Base-by-base conservation (phyloP, 192 early-diverging fungal genomes). In the Podila minutissima region DNA sequence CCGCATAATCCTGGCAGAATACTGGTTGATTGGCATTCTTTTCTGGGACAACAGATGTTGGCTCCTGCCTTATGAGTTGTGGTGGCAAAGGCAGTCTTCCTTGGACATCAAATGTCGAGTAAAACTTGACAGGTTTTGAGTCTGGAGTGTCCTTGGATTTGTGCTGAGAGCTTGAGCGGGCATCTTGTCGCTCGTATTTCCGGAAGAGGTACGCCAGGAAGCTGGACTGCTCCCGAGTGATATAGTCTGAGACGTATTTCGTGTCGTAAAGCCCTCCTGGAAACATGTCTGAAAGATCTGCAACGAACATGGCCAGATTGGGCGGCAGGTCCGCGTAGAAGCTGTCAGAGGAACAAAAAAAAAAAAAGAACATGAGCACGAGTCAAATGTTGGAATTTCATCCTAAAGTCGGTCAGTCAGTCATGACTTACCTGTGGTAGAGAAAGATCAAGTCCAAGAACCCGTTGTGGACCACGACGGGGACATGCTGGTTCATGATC, bases 381-480 rank as follows among this genome's bases (percentile, higher is more conserved):
- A 66, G 24, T 53, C 28, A 33, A 1, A 13, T 31, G 12, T 33
- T 31, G 59, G 4, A 5, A 0, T 61, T 61, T 17, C 35, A 17
- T 22, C 29, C 1, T 28, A 61, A 32, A 51, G 22, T 61, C 50
- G 41, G 15, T 15, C 2, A 13, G 50, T 17, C 59, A 28, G 53
- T 2, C 41, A 46, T 31, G 19, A 29, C 29, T 61, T 81, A 81
- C 77, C 77, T 81, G 24, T 97, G 91, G 82, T 99, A 98, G 12
- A 99, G 62, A 78, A 96, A 99, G 69, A 97, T 90, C 13, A 99
- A 75, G 77, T 99, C 98, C 33, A 97, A 84, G 24, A 98, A 85
- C 0, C 97, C 98, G 79, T 99, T 99, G 88, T 99, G 98, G 0
- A 97, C 84, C 11, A 97, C 88, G 19, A 99, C 74, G 2, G 96